Evolutionary conservation across 768 basidiomycete species (phyloP).

Genomic region (Termitomyces sp.): DNA sequence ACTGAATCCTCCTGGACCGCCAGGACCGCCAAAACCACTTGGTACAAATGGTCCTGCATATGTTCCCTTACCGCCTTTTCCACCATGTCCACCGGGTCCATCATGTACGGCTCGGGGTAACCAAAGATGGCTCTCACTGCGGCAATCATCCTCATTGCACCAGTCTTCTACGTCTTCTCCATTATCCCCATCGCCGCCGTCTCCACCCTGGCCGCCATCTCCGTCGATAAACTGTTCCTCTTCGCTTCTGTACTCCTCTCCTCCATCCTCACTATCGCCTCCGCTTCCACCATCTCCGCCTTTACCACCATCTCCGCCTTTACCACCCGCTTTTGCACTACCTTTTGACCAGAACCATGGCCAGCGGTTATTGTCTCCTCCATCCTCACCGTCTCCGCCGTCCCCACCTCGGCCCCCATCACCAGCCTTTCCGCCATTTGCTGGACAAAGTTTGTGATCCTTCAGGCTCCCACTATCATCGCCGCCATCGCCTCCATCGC

Average conservation of each 20-base stretch:
- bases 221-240: neutral
- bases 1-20: conserved; percentile 10
- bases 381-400: conserved; percentile 1
- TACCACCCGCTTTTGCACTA: neutral
- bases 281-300: neutral
- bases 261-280: neutral
- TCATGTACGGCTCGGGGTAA: neutral
- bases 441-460: neutral
- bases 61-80: conserved; percentile 6
- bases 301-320: neutral
- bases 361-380: neutral
- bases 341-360: conserved; percentile 1
- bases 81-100: conserved; percentile 7
- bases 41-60: conserved; percentile 1
- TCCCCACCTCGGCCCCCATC: conserved; percentile 2
- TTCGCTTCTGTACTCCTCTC: neutral
- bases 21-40: conserved; percentile 6
- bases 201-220: neutral
- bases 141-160: neutral
- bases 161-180: neutral
- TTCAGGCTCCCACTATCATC: neutral
- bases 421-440: neutral
- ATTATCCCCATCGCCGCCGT: neutral
- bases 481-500: conserved; percentile 3
- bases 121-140: neutral